Base-by-base conservation (phyloP, 129 eudicot species). In the Pulicaria dysenterica region DNA sequence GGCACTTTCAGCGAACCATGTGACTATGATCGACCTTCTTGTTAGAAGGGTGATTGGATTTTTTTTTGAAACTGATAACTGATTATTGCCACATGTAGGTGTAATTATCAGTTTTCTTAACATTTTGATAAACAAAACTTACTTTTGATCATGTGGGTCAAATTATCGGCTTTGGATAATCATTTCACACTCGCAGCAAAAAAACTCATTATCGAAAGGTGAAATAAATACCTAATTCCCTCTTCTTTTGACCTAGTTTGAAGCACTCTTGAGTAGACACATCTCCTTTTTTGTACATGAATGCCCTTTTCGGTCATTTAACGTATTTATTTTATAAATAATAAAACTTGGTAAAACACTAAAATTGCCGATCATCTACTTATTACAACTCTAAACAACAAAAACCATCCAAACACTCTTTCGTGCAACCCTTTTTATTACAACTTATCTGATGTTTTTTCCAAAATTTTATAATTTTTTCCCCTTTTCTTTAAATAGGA, bases 401-500 rank as follows among this genome's bases (percentile, higher is more conserved):
- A 37, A 3, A 11, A 59, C 6, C 10, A 36, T 58, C 10, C 10
- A 59, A 37, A 13, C 24, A 6, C 24, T 7, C 13, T 59, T 10
- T 37, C 38, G 37, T 12, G 4, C 65, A 59, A 37, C 45, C 8
- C 19, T 5, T 59, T 37, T 37, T 37, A n/a, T 59, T 40, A 7
- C 36, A 3, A 48, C 7, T 62, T 36, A 34, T 36, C 34, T 62
- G 48, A 39, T 62, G 7, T 7, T 14, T 41, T 8, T 36, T 59
- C 40, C 3, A 61, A 61, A 61, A 15, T 61, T 7, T n/a, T 34
- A 59, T 37, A 61, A 61, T 39, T 38, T 11, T 38, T 40, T n/a
- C 14, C 67, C 4, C 7, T 13, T 6, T 40, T 12, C 15, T 61
- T 61, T 12, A 4, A 40, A 61, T 85, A 88, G 94, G 99, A 48